phyloP scores from a whole-genome alignment of 805 yeast genomes.

The Barnettozyma vustinii region DNA sequence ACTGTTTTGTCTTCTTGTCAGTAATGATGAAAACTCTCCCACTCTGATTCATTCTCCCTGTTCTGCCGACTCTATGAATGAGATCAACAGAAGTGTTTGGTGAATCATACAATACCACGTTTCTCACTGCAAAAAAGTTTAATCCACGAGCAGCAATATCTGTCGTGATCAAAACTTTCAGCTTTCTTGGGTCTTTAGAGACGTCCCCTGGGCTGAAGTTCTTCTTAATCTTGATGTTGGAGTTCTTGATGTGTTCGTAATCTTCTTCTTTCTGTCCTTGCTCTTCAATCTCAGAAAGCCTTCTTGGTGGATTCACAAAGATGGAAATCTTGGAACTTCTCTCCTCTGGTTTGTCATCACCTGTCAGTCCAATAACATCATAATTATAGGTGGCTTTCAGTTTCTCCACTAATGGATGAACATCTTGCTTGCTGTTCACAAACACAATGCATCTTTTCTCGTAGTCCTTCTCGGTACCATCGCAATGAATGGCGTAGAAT shows the following conservation, averaged over 20 bases:
- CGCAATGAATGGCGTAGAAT: slow-evolving; percentile 76
- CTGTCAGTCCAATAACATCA: slow-evolving; percentile 61
- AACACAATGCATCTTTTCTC: slow-evolving; percentile 81
- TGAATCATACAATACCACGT: slow-evolving; percentile 77
- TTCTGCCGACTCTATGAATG: slow-evolving; percentile 89
- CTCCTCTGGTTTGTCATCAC: slow-evolving; percentile 57
- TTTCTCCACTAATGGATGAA: slow-evolving; percentile 49
- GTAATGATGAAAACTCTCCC: slow-evolving; percentile 85
- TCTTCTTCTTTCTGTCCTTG: slow-evolving; percentile 7
- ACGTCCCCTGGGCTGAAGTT: slow-evolving; percentile 1
- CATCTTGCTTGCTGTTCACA: slow-evolving; percentile 69
- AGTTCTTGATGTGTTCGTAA: slow-evolving; percentile 26
- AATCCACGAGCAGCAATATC: slow-evolving; percentile 89
- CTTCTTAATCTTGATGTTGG: slow-evolving; percentile 28
- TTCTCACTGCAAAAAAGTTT: slow-evolving; percentile 76
- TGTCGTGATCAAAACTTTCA: slow-evolving; percentile 78
- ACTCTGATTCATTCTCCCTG: slow-evolving; percentile 84
- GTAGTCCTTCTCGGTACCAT: slow-evolving; percentile 70
- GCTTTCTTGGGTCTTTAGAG: slow-evolving; percentile 19
- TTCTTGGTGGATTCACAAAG: slow-evolving; percentile 59
- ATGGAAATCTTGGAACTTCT: slow-evolving; percentile 50
- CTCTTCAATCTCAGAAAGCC: slow-evolving; percentile 19
- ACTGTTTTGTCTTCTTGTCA: slow-evolving; percentile 60
- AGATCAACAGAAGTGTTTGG: slow-evolving; percentile 83
- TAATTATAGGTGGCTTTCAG: slow-evolving; percentile 47